These are phyloP conservation scores for Fonsecaea erecta DNA, from an alignment of 2,329 filamentous ascomycete genomes.

Conservation along the genomic window DNA sequence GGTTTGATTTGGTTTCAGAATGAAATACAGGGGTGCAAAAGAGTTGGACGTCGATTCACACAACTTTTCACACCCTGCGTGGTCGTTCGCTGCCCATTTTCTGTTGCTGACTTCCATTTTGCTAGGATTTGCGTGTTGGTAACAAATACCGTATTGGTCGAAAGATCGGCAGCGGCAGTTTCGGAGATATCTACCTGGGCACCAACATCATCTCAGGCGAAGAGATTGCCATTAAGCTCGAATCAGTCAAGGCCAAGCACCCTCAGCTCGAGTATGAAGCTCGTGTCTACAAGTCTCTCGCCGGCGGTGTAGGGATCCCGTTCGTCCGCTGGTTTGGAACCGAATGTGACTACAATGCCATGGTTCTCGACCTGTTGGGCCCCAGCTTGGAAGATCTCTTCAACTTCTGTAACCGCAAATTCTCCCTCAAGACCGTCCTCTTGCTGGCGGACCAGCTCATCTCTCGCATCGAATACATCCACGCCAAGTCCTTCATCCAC, in stretches of 20 bases:
- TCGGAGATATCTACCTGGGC: constrained; percentile 97
- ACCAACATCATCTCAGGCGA: constrained; percentile 99
- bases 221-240: constrained; percentile 99
- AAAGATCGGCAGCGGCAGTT: constrained; percentile 97
- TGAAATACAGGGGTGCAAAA: constrained; percentile 4
- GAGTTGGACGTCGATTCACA: constrained; percentile 12
- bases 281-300: constrained; percentile 82
- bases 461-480: constrained; percentile 98
- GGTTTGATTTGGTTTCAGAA: constrained; percentile 4
- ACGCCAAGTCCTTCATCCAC: constrained; percentile 99
- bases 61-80: neutral
- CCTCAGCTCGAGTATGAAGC: constrained; percentile 99
- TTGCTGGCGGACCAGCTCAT: constrained; percentile 97
- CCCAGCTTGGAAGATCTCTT: constrained; percentile 96
- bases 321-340: constrained; percentile 99
- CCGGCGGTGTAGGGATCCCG: constrained; percentile 95
- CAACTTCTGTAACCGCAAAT: constrained; percentile 99
- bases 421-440: constrained; percentile 97
- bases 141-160: constrained; percentile 99
- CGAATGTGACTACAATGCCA: constrained; percentile 99
- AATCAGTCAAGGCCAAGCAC: constrained; percentile 99
- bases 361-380: constrained; percentile 96
- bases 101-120: constrained; percentile 16
- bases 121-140: constrained; percentile 93
- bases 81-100: neutral